A percentile compares a stretch with the other conserved stretches of the same genome.
phyloP scores from a whole-genome alignment of 2,329 filamentous ascomycete genomes.

The Orbilia oligospora region DNA sequence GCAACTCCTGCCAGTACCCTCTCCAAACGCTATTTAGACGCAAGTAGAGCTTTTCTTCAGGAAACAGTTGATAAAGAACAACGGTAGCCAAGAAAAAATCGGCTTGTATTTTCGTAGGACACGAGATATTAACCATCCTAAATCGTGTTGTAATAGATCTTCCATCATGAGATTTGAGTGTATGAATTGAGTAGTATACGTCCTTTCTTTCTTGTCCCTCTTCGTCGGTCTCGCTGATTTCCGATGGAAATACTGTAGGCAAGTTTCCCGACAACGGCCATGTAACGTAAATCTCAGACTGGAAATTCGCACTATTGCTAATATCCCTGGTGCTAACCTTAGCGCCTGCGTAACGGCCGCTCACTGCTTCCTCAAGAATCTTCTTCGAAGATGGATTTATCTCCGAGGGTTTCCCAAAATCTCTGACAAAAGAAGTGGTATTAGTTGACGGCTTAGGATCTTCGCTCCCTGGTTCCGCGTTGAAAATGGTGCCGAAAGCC shows the following conservation, averaged over 20 bases:
- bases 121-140: conserved; percentile 56
- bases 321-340: conserved; percentile 51
- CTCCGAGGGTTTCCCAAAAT: conserved; percentile 61
- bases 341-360: conserved; percentile 40
- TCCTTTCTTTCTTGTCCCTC: conserved; percentile 31
- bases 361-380: conserved; percentile 63
- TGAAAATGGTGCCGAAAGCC: conserved; percentile 49
- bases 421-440: conserved; percentile 31
- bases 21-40: conserved; percentile 85
- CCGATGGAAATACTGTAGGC: conserved; percentile 38
- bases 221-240: conserved; percentile 39
- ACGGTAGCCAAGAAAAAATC: conserved; percentile 87
- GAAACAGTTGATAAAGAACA: conserved; percentile 86
- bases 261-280: conserved; percentile 41
- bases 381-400: conserved; percentile 60
- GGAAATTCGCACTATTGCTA: conserved; percentile 33
- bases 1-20: conserved; percentile 86
- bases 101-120: conserved; percentile 77
- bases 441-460: conserved; percentile 2
- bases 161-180: conserved; percentile 44
- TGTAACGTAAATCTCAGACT: conserved; percentile 52
- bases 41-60: conserved; percentile 87
- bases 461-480: conserved; percentile 30
- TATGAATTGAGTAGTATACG: conserved; percentile 35
- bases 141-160: conserved; percentile 47